These are phyloP conservation scores for Phlegmacium glaucopus DNA, from an alignment of 768 basidiomycete genomes.

Conservation along the genomic window DNA sequence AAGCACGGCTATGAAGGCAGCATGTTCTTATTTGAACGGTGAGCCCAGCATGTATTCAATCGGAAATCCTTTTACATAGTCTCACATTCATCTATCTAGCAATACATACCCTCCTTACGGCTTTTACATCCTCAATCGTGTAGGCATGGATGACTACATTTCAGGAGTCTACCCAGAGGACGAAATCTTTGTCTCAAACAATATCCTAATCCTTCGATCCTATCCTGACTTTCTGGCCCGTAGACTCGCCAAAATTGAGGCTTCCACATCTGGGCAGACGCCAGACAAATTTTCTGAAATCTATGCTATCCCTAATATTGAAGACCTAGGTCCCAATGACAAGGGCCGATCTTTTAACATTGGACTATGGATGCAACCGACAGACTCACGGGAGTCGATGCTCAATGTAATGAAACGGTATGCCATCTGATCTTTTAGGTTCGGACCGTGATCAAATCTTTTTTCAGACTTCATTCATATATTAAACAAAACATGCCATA, in stretches of 20 bases:
- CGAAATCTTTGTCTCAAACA: conserved; percentile 57
- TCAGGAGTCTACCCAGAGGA: conserved; percentile 78
- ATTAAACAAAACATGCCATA: conserved; percentile 66
- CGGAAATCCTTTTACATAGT: conserved; percentile 4
- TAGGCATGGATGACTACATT: conserved; percentile 75
- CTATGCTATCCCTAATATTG: conserved; percentile 45
- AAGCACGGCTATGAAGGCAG: conserved; percentile 84
- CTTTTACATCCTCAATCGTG: conserved; percentile 80
- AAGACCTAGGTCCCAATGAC: conserved; percentile 39
- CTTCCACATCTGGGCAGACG: conserved; percentile 26
- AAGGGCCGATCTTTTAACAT: conserved; percentile 59
- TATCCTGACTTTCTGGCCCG: conserved; percentile 64
- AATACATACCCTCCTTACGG: conserved; percentile 80
- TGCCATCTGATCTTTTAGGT: conserved; percentile 5
- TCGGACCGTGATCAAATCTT: background rate
- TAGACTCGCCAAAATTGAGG: conserved; percentile 37
- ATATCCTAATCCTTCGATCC: conserved; percentile 70
- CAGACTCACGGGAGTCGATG: conserved; percentile 68
- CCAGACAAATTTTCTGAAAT: conserved; percentile 47
- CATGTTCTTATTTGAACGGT: conserved; percentile 89
- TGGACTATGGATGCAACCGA: conserved; percentile 74
- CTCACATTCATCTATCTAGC: conserved; percentile 31
- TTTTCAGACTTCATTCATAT: conserved; percentile 56
- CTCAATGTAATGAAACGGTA: conserved; percentile 69
- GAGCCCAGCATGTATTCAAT: conserved; percentile 21